Conservation (phyloP, 176 grass and related monocot genomes). For the Areca catechu region DNA sequence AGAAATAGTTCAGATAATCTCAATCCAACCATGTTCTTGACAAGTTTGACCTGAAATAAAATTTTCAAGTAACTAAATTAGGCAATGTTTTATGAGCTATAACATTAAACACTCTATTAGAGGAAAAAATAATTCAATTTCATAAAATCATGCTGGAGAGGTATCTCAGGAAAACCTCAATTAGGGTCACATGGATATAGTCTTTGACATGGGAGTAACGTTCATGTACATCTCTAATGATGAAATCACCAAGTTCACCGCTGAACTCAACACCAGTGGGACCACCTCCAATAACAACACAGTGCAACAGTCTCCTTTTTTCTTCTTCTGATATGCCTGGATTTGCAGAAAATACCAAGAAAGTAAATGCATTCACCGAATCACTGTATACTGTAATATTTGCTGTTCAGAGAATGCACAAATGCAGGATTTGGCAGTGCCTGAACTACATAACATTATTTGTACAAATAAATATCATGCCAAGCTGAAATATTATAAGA, state of each 20-base stretch:
- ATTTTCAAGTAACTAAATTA: no score
- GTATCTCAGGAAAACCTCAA: slow-evolving; percentile 50
- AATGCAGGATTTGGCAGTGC: no score
- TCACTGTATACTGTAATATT: no score
- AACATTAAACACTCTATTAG: no score
- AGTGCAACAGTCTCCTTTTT: slow-evolving; percentile 78
- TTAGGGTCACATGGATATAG: slow-evolving; percentile 83
- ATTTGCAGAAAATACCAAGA: slow-evolving; percentile 14
- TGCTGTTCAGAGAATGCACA: no score
- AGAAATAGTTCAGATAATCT: background rate
- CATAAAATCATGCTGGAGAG: background rate
- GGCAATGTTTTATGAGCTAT: no score
- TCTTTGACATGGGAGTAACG: slow-evolving; percentile 95
- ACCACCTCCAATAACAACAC: slow-evolving; percentile 96
- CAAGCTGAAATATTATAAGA: no score
- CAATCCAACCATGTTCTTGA: no score
- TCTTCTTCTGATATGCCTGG: slow-evolving; percentile 73
- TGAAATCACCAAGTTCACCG: slow-evolving; percentile 99
- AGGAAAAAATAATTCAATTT: no score
- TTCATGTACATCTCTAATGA: slow-evolving; percentile 73
- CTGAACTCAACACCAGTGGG: slow-evolving; percentile 97
- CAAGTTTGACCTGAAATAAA: no score
- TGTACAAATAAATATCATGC: no score
- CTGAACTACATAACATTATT: no score
- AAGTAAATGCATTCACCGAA: background rate